These are phyloP conservation scores for Colletotrichum ledebouriae DNA, from an alignment of 2,329 filamentous ascomycete genomes.

Conservation along the genomic window DNA sequence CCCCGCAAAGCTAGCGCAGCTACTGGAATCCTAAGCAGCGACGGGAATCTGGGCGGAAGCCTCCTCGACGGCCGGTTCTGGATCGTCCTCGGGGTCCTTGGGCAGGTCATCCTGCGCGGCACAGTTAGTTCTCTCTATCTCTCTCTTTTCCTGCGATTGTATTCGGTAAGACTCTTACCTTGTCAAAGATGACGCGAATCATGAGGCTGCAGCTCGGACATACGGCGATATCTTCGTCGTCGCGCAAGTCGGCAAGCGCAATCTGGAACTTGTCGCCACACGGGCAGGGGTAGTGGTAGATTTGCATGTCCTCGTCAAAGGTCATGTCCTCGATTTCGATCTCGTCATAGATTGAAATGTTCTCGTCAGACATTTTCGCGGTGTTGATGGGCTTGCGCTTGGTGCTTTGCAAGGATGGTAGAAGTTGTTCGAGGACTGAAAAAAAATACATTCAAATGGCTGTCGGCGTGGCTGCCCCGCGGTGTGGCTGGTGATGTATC, in stretches of 20 bases:
- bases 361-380: conserved; percentile 71
- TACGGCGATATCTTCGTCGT: conserved; percentile 94
- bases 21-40: conserved; percentile 51
- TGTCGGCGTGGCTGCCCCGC: conserved; percentile 37
- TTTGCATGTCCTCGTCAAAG: conserved; percentile 83
- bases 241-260: conserved; percentile 83
- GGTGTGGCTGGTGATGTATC: conserved; percentile 33
- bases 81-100: conserved; percentile 51
- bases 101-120: conserved; percentile 59
- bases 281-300: conserved; percentile 96
- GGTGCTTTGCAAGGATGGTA: background rate
- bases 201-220: conserved; percentile 98
- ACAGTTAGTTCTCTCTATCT: background rate
- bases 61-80: conserved; percentile 50
- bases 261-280: conserved; percentile 98
- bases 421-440: background rate
- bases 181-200: conserved; percentile 94
- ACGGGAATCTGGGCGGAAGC: conserved; percentile 55
- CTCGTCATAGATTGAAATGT: conserved; percentile 90
- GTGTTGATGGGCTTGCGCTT: background rate
- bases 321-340: conserved; percentile 99
- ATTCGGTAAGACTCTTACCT: conserved; percentile 61
- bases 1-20: background rate
- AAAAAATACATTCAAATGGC: background rate
- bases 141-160: background rate